A percentile compares a stretch with the other conserved stretches of the same genome.
These are phyloP conservation scores for Paramecium caudatum DNA, from an alignment of 73 alveolate genomes.

Conservation along the genomic window DNA sequence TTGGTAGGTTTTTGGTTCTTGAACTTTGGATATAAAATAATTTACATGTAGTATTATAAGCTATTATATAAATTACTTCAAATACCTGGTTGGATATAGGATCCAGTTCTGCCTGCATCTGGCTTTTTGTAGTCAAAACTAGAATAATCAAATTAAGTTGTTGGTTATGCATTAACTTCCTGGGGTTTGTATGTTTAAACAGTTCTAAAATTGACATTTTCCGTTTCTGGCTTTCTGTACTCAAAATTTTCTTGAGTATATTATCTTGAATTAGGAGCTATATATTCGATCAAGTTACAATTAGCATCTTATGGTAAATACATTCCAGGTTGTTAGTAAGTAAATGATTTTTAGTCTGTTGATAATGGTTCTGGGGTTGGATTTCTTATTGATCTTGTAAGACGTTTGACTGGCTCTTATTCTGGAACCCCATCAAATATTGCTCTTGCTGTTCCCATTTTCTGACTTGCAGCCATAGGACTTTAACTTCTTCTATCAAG, in stretches of 20 bases:
- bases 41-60: conserved; percentile 9
- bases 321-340: not conserved
- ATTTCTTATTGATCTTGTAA: not conserved
- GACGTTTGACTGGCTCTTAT: not conserved
- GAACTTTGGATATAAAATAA: not conserved
- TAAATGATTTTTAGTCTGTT: not conserved
- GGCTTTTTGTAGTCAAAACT: conserved; percentile 46
- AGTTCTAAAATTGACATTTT: conserved; percentile 3
- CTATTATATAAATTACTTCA: not conserved
- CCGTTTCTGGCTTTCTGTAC: conserved; percentile 32
- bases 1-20: conserved; percentile 33
- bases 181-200: conserved; percentile 54
- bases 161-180: conserved; percentile 35
- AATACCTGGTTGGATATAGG: conserved; percentile 19
- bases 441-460: conserved; percentile 37
- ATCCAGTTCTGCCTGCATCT: conserved; percentile 17
- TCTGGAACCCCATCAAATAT: not conserved
- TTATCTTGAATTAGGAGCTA: not conserved
- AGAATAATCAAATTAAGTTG: conserved; percentile 6
- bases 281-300: too few species aligned
- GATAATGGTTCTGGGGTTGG: conserved; percentile 7
- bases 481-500: conserved; percentile 18
- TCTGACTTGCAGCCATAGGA: conserved; percentile 28
- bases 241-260: conserved; percentile 38
- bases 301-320: not conserved